Base-by-base conservation (phyloP, 2,329 filamentous ascomycete species). In the Botrytis porri region DNA sequence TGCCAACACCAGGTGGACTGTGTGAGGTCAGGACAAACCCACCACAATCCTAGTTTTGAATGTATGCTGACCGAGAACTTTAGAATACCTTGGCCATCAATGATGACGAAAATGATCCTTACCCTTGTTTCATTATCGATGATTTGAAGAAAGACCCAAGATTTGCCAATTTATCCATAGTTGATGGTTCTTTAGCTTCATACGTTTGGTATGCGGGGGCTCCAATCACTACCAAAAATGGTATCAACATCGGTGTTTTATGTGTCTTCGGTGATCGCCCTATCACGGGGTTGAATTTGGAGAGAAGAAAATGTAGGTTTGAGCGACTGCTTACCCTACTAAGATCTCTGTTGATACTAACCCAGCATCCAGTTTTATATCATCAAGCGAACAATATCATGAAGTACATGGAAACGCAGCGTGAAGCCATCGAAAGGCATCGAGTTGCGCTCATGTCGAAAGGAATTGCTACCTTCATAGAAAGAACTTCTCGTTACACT, bases 341-440 rank as follows among this genome's bases (percentile, higher is more conserved):
- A n/a, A 88, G 88, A 64, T 70, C 8, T 32, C 9, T 48, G 22
- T 20, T 32, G 3, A 48, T 70, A 63, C 32, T 64, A 64, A 71
- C 39, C 1, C 20, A 20, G 41, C 12, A 39, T 82, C 91, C 78
- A 85, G 86, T 69, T 86, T 87, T 57, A 83, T 90, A 79, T 82
- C 85, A 1, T 82, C 82, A 41, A 72, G 70, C 70, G 25, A 67
- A 39, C 14, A 85, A 87, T 9, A 83, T 88, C 8, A 88, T 89
- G 81, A 84, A 88, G 43, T 88, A 90, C 72, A 79, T 92, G 25
- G 88, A 89, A 80, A 87, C 83, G 83, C 86, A 82, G 65, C 84
- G 84, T 77, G 85, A 82, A 75, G 84, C 79, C 71, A 86, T 84
- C 72, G 86, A 84, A 76, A 86, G 84, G 75, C 85, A 82, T 76